Evolutionary conservation across 345 rosid genomes (phyloP).

Genomic region (Pugionium cornutum): DNA sequence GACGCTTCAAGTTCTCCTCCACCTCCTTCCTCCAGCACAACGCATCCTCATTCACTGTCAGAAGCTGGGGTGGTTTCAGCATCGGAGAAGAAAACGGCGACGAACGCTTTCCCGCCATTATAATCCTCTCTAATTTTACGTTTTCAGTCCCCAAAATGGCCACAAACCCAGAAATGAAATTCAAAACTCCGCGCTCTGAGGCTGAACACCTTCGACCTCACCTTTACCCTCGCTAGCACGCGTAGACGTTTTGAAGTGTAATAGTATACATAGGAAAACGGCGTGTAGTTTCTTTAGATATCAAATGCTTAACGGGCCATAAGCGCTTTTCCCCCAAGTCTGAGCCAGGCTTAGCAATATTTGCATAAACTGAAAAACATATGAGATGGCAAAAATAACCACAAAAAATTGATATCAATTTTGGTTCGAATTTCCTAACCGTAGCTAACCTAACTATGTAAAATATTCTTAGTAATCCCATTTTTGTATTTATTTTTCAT

Average conservation of each 20-base stretch:
- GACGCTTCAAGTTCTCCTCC: conserved; percentile 78
- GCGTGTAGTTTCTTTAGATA: too few species aligned
- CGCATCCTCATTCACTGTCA: conserved; percentile 25
- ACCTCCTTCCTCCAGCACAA: conserved; percentile 69
- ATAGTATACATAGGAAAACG: too few species aligned
- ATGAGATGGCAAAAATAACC: background rate
- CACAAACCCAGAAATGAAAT: conserved; percentile 7
- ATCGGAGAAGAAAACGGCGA: conserved; percentile 42
- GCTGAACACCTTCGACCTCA: background rate
- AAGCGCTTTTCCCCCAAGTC: background rate
- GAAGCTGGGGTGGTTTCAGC: conserved; percentile 36
- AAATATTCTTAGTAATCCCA: too few species aligned
- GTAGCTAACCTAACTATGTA: too few species aligned
- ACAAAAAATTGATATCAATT: background rate
- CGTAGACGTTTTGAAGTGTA: background rate
- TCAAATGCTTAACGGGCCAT: background rate
- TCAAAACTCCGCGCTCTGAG: conserved; percentile 17
- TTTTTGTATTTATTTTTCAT: too few species aligned
- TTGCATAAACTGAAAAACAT: background rate
- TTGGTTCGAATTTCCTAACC: background rate
- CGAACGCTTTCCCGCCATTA: conserved; percentile 58
- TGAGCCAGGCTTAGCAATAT: background rate
- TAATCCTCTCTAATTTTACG: background rate
- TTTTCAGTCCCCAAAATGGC: conserved; percentile 24
- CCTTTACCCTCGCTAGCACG: conserved; percentile 13